Base-by-base conservation (phyloP, 2,329 filamentous ascomycete species). In the Ascochyta koolunga region DNA sequence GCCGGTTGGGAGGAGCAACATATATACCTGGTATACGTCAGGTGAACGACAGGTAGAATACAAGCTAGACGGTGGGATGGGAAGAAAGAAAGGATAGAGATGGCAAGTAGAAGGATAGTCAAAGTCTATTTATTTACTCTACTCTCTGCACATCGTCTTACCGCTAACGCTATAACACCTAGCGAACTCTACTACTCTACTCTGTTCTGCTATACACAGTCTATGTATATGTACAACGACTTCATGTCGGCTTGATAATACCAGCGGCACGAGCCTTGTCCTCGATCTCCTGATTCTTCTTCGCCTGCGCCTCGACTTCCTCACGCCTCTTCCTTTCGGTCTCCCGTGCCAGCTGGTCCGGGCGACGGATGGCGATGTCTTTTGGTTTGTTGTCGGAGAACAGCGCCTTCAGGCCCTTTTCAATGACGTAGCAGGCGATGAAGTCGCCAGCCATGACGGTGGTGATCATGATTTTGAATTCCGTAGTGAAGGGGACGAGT, bases 371-470 rank as follows among this genome's bases (percentile, higher is more conserved):
- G 1, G 95, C 93, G 69, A 99, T 98, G 72, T 98, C 95, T 73
- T 96, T 93, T 2, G 95, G 91, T 62, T 86, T 87, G 79, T 91
- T 96, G 76, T 99, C 95, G 61, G 89, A 93, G 77, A 98, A 99
- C 25, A 89, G 75, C 44, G 74, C 79, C 83, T 99, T 99, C 66
- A 99, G 82, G 0, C 86, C 83, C 63, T 93, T 88, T 78, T 99
- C 95, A 56, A 98, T 90, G 31, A 91, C 57, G 81, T 86, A 98
- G 80, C 95, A 99, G 13, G 88, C 89, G 2, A 79, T 85, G 71
- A 93, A 99, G 76, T 99, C 95, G 31, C 93, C 68, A 6, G 93
- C 75, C 95, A 99, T 99, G 68, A 91, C 82, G 0, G 79, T 76
- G 0, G 91, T 96, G 80, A 99, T 87, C 46, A 89, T 93, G 37